phyloP scores from a whole-genome alignment of 2,329 filamentous ascomycete genomes.

The Alternaria panax region DNA sequence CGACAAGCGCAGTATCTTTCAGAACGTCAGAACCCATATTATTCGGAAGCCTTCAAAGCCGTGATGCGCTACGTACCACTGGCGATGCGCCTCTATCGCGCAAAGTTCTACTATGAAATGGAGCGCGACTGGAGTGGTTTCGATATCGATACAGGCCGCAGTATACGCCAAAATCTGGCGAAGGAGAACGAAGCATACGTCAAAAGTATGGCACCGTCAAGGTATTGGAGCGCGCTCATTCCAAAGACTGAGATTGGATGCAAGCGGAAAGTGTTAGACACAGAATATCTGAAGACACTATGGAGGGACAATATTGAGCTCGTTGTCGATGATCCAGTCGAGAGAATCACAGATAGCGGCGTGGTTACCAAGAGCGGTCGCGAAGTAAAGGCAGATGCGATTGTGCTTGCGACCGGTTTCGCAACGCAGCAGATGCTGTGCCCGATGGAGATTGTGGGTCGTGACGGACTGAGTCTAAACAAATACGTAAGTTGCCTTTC shows the following conservation, averaged over 20 bases:
- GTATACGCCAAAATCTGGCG: conserved; percentile 48
- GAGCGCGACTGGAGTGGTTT: conserved; percentile 56
- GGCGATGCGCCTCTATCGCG: conserved; percentile 55
- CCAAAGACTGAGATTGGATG: conserved; percentile 57
- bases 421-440: conserved; percentile 57
- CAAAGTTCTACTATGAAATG: conserved; percentile 53
- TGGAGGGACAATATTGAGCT: conserved; percentile 55
- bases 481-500: conserved; percentile 41
- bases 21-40: conserved; percentile 54
- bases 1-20: conserved; percentile 60
- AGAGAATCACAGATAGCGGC: conserved; percentile 49
- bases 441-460: conserved; percentile 57
- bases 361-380: conserved; percentile 51
- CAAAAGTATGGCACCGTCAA: conserved; percentile 51
- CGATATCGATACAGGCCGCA: conserved; percentile 48
- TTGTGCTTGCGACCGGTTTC: conserved; percentile 61
- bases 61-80: conserved; percentile 56
- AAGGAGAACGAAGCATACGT: conserved; percentile 55
- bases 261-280: conserved; percentile 59
- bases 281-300: conserved; percentile 55
- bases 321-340: conserved; percentile 51
- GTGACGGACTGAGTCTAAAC: conserved; percentile 50
- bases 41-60: conserved; percentile 52
- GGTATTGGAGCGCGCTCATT: conserved; percentile 55
- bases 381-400: conserved; percentile 53